Base-by-base conservation (phyloP, 1,284 basidiomycete genomes). In the Leccinum huronense region DNA sequence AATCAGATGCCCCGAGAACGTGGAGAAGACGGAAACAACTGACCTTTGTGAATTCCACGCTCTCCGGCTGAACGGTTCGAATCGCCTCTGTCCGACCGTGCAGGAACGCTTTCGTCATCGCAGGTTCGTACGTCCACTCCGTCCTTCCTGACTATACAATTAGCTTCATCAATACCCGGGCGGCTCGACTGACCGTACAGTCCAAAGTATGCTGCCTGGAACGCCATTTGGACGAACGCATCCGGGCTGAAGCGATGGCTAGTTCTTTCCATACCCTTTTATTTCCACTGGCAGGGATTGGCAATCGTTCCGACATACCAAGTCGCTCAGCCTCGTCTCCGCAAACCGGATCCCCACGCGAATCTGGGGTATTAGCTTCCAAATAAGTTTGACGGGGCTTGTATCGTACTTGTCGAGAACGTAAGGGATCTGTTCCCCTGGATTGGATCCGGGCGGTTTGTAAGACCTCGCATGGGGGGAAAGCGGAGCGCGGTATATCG, bases 281-380 rank as follows among this genome's bases (percentile, higher is more conserved):
- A 97, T 97, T 79, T 97, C 95, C 59, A 27, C 85, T 90, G 30
- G 94, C 89, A 97, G 77, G 34, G 92, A 91, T 75, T 93, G 87
- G 67, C 91, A 95, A 75, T 99, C 97, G 75, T 98, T 98, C 83
- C 98, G 95, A 79, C 96, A 98, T 70, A 99, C 98, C 70, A 99
- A 77, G 75, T 98, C 97, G 70, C 91, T 94, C 62, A 98, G 82
- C 36, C 96, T 81, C 34, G 95, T 97, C 82, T 99, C 97, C 40
- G 96, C 96, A 73, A 93, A 98, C 34, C 93, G 84, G 65, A 99
- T 93, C 1, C 93, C 95, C 6, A 91, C 89, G 54, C 87, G 84
- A 60, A 99, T 81, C 73, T 93, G 89, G 2, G 89, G 87, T 0
- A 89, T 90, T 36, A 98, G 84, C 61, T 85, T 84, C 97, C 97